Evolutionary conservation across 306 rosid species (phyloP).

Genomic region (Lablab purpureus): DNA sequence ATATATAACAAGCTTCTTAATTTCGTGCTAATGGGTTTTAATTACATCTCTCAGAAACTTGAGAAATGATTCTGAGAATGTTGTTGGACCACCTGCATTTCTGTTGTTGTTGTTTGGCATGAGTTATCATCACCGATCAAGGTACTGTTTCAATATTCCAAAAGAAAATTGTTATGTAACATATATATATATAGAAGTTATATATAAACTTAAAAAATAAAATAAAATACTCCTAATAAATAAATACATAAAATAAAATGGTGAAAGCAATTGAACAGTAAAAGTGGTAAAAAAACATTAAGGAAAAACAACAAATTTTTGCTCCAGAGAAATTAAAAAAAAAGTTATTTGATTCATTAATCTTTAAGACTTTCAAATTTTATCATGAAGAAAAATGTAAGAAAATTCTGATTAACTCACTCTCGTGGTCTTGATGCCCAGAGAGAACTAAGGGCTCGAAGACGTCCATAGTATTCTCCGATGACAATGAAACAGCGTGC

Average conservation of each 20-base stretch:
- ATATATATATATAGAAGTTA: not conserved
- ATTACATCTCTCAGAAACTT: conserved; percentile 54
- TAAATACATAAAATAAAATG: not conserved
- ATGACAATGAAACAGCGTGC: conserved; percentile 78
- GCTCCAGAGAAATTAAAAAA: no score
- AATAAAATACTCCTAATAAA: no score
- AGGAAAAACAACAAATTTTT: no score
- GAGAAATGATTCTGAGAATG: conserved; percentile 71
- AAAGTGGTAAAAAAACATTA: no score
- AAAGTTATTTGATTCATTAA: no score
- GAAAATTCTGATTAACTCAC: conserved; percentile 44
- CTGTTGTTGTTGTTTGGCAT: conserved; percentile 80
- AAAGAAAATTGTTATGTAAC: not conserved
- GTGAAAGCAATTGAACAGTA: no score
- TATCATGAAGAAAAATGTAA: no score
- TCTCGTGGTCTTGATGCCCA: conserved; percentile 90
- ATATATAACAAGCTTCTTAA: conserved; percentile 10
- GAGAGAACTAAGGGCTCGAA: conserved; percentile 89
- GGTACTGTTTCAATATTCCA: conserved; percentile 53
- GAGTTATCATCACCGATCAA: conserved; percentile 77
- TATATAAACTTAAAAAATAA: not conserved
- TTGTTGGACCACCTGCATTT: conserved; percentile 83
- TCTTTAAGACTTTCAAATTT: not conserved
- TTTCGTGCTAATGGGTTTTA: not conserved
- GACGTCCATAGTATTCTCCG: conserved; percentile 80